Evolutionary conservation across 2,329 filamentous ascomycete species (phyloP).

Genomic region (Fusarium sp.): DNA sequence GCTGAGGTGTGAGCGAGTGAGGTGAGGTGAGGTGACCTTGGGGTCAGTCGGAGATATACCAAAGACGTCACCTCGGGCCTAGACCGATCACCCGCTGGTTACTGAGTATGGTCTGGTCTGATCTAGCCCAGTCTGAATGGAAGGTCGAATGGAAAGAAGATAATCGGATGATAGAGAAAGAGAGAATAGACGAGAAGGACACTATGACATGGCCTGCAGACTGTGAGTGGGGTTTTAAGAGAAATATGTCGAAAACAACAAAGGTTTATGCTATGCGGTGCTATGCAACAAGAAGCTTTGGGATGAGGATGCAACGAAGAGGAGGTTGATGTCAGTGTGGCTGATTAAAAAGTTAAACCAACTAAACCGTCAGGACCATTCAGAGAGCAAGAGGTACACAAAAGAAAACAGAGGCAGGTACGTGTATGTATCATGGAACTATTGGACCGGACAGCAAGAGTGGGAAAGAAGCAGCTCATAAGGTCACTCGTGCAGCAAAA

Average conservation of each 20-base stretch:
- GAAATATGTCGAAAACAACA: conserved; percentile 1
- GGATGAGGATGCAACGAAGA: conserved; percentile 6
- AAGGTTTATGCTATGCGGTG: conserved; percentile 10
- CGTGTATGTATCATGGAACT: background rate
- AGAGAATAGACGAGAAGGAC: background rate
- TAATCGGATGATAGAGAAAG: conserved; percentile 3
- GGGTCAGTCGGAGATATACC: conserved; percentile 40
- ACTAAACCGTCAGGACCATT: background rate
- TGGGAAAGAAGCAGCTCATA: conserved; percentile 30
- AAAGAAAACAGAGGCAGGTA: conserved; percentile 1
- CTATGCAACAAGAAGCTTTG: conserved; percentile 14
- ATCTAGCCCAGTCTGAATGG: background rate
- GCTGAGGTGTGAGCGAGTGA: conserved; percentile 40
- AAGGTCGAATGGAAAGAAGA: conserved; percentile 4
- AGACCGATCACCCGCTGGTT: conserved; percentile 29
- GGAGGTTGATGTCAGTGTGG: conserved; percentile 34
- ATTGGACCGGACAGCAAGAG: background rate
- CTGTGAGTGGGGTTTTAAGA: conserved; percentile 6
- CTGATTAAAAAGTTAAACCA: conserved; percentile 23
- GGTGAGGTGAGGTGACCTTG: conserved; percentile 36
- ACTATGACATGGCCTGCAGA: conserved; percentile 10
- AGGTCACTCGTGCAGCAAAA: conserved; percentile 13
- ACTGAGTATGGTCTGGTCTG: background rate
- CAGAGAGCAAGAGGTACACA: conserved; percentile 3
- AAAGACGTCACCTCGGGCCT: conserved; percentile 39